Evolutionary conservation across 2,329 filamentous ascomycete genomes (phyloP).

Genomic region (Didymella pomorum): DNA sequence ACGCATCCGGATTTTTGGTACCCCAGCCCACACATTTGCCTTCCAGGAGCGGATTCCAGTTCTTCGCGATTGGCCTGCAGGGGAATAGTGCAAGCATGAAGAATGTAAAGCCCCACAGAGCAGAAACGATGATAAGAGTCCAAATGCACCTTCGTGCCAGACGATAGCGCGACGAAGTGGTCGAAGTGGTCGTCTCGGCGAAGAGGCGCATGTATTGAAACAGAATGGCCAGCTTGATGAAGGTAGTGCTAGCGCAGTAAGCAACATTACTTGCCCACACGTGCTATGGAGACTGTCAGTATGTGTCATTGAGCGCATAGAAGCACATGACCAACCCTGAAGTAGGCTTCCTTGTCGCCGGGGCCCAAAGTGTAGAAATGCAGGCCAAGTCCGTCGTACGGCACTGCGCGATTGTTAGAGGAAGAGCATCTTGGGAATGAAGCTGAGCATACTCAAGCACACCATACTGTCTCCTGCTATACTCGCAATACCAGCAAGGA

Average conservation of each 20-base stretch:
- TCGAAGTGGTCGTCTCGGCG: constrained; percentile 29
- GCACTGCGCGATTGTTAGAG: constrained; percentile 33
- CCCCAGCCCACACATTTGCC: constrained; percentile 49
- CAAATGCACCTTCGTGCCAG: constrained; percentile 31
- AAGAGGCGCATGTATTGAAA: constrained; percentile 51
- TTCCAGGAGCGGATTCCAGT: constrained; percentile 34
- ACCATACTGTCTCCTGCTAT: constrained; percentile 40
- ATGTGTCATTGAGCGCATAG: not conserved
- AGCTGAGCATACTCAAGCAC: constrained; percentile 40
- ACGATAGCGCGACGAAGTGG: constrained; percentile 16
- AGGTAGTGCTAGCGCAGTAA: constrained; percentile 43
- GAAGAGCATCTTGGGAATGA: not conserved
- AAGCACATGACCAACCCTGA: constrained; percentile 31
- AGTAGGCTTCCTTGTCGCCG: constrained; percentile 32
- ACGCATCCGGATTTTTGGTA: constrained; percentile 36
- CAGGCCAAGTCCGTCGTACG: constrained; percentile 43
- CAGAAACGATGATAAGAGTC: constrained; percentile 32
- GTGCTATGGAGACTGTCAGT: constrained; percentile 27
- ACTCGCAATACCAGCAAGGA: constrained; percentile 37
- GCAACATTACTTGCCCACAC: constrained; percentile 43
- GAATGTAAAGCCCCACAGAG: constrained; percentile 45
- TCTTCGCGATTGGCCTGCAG: constrained; percentile 41
- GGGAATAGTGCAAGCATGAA: constrained; percentile 42
- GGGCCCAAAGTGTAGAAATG: constrained; percentile 41
- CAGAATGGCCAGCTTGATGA: constrained; percentile 51